A percentile compares a stretch with the other conserved stretches of the same genome.
Evolutionary conservation across 306 rosid species (phyloP).

Genomic region (Abrus precatorius): DNA sequence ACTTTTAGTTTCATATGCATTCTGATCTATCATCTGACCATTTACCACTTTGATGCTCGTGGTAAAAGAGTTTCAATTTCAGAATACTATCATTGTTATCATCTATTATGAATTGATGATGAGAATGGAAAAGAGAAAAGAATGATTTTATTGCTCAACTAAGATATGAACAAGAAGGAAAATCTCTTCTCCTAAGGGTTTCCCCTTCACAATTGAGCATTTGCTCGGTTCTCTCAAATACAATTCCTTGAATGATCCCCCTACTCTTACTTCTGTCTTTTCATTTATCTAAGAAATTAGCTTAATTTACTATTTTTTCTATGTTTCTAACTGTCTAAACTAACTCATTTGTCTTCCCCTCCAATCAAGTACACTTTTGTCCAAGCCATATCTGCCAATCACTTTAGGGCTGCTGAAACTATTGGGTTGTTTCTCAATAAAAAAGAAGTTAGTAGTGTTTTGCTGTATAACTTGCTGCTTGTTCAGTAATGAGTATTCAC

Average conservation of each 20-base stretch:
- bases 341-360: not conserved
- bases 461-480: conserved; percentile 11
- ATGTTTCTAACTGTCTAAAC: not conserved
- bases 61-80: conserved; percentile 12
- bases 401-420: not conserved
- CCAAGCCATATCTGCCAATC: not conserved
- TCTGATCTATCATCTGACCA: conserved; percentile 6
- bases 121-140: not conserved
- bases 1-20: not conserved
- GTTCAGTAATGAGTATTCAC: not conserved
- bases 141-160: not conserved
- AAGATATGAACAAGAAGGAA: not conserved
- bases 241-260: not conserved
- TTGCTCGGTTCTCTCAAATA: not conserved
- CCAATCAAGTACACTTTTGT: not conserved
- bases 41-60: not conserved
- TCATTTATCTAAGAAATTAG: no score
- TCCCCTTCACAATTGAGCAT: not conserved
- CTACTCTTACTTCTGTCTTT: not conserved
- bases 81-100: not conserved
- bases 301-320: no score
- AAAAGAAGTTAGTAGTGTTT: not conserved
- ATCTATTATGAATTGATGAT: not conserved
- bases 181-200: not conserved
- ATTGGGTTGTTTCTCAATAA: not conserved